phyloP scores from a whole-genome alignment of 805 yeast genomes.

The Yamadazyma laniorum region DNA sequence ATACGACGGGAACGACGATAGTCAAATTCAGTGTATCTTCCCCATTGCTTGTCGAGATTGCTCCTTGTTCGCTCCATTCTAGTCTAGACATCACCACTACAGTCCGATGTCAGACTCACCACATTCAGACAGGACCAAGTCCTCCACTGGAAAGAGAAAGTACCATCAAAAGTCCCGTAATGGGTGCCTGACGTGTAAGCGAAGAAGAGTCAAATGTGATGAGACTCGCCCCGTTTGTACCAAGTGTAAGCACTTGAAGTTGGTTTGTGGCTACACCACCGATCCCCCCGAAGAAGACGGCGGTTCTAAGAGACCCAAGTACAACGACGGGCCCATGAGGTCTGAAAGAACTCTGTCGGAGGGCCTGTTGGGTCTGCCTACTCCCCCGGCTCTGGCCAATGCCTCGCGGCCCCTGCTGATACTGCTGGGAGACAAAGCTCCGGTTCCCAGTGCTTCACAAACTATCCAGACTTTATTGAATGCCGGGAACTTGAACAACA shows the following conservation, averaged over 20 bases:
- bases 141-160: constrained; percentile 69
- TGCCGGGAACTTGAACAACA: constrained; percentile 41
- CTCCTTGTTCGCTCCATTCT: too few relatives aligned
- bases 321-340: neutral
- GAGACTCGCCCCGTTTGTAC: constrained; percentile 76
- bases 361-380: too few relatives aligned
- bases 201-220: constrained; percentile 90
- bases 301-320: constrained; percentile 5
- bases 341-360: neutral
- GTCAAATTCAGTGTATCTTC: too few relatives aligned
- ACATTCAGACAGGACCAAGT: constrained; percentile 8
- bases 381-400: neutral
- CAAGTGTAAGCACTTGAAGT: constrained; percentile 76
- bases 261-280: constrained; percentile 63
- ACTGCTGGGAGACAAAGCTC: neutral
- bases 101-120: too few relatives aligned
- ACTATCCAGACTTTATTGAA: constrained; percentile 18
- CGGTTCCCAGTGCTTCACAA: neutral
- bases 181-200: constrained; percentile 89
- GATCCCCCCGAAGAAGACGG: constrained; percentile 12
- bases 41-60: too few relatives aligned
- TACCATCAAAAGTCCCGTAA: constrained; percentile 85
- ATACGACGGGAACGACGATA: constrained; percentile 10
- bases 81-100: too few relatives aligned
- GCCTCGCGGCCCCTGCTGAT: neutral